phyloP scores from a whole-genome alignment of 441 rosid genomes.

The Gossypium aridum region DNA sequence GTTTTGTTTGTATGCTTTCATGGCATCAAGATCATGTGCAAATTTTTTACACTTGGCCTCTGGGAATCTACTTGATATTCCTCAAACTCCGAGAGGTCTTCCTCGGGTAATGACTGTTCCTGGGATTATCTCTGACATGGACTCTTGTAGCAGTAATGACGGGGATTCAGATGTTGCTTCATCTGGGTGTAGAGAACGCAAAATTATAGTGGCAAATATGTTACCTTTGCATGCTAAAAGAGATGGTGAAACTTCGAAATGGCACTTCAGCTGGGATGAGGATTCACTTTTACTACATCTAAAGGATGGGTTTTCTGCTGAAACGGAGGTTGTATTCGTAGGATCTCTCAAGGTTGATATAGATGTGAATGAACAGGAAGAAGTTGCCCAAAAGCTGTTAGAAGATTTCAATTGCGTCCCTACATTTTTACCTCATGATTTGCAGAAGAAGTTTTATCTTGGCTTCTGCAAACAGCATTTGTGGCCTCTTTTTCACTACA shows the following conservation, averaged over 20 bases:
- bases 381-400: constrained; percentile 55
- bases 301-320: constrained; percentile 65
- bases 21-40: constrained; percentile 65
- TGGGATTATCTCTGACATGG: constrained; percentile 71
- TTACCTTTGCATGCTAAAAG: constrained; percentile 66
- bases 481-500: constrained; percentile 96
- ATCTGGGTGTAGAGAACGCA: constrained; percentile 45
- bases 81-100: constrained; percentile 65
- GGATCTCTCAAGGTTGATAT: constrained; percentile 77
- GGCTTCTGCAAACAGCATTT: constrained; percentile 88
- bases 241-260: constrained; percentile 46
- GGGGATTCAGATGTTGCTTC: constrained; percentile 53
- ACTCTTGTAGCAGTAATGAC: constrained; percentile 34
- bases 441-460: constrained; percentile 69
- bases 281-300: constrained; percentile 62
- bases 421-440: constrained; percentile 66
- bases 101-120: constrained; percentile 81
- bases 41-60: constrained; percentile 57
- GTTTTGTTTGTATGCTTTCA: constrained; percentile 27
- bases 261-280: constrained; percentile 59
- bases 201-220: constrained; percentile 73
- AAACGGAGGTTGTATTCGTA: constrained; percentile 68
- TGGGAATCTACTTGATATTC: constrained; percentile 62
- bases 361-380: constrained; percentile 68
- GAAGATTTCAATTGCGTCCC: constrained; percentile 81